These are phyloP conservation scores for Aspergillus ellipticus DNA, from an alignment of 495 filamentous ascomycete genomes.

Conservation along the genomic window DNA sequence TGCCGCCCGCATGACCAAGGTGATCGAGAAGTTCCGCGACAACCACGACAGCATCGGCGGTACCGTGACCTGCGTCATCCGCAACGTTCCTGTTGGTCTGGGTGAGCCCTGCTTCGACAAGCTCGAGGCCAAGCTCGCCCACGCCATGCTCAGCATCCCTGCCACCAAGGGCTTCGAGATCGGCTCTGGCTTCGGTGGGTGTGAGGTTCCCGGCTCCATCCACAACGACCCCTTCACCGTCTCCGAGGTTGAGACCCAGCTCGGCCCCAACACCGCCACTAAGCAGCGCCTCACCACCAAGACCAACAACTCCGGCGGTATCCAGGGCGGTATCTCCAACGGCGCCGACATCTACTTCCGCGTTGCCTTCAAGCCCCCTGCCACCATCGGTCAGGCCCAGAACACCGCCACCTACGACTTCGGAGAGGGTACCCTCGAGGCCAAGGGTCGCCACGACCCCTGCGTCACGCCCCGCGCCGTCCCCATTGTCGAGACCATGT, in stretches of 20 bases:
- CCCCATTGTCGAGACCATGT: slow-evolving; percentile 97
- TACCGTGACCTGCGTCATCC: slow-evolving; percentile 93
- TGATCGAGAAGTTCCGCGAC: slow-evolving; percentile 78
- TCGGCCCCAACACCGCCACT: slow-evolving; percentile 29
- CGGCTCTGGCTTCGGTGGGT: slow-evolving; percentile 88
- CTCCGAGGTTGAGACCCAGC: slow-evolving; percentile 39
- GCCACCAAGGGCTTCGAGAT: slow-evolving; percentile 97
- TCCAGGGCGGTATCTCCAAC: slow-evolving; percentile 96
- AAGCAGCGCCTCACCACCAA: slow-evolving; percentile 69
- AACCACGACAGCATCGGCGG: slow-evolving; percentile 87
- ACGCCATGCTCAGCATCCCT: slow-evolving; percentile 96
- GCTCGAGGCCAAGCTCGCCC: slow-evolving; percentile 87
- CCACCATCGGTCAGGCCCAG: slow-evolving; percentile 93
- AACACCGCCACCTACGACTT: slow-evolving; percentile 76
- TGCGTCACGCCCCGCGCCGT: slow-evolving; percentile 93
- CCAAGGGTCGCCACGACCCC: slow-evolving; percentile 94
- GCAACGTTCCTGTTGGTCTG: slow-evolving; percentile 80
- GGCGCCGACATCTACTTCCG: slow-evolving; percentile 94
- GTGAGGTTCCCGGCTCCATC: slow-evolving; percentile 79
- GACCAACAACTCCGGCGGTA: slow-evolving; percentile 95
- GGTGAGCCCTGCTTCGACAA: slow-evolving; percentile 97
- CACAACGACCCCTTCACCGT: slow-evolving; percentile 92
- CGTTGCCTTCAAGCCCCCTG: slow-evolving; percentile 91
- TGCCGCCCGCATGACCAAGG: slow-evolving; percentile 68
- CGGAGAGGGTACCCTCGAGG: slow-evolving; percentile 73